Evolutionary conservation across 1,284 basidiomycete species (phyloP).

Genomic region (Chondrostereum purpureum): DNA sequence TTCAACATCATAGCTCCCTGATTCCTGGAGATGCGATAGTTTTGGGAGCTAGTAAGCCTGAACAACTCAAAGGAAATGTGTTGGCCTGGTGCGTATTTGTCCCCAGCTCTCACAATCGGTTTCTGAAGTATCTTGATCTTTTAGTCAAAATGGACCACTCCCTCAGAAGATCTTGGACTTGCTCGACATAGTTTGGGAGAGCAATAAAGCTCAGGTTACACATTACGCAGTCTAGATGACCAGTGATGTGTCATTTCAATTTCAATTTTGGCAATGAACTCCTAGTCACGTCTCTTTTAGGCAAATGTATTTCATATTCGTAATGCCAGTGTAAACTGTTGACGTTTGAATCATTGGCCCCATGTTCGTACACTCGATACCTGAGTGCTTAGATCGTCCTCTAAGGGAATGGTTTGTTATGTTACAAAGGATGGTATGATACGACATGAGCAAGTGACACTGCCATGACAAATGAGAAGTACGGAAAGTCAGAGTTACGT

Average conservation of each 20-base stretch:
- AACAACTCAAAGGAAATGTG: background rate
- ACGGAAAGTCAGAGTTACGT: conserved; percentile 8
- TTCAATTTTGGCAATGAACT: too few relatives aligned
- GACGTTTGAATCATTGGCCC: too few relatives aligned
- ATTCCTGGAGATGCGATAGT: conserved; percentile 15
- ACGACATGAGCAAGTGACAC: background rate
- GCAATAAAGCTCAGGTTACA: too few relatives aligned
- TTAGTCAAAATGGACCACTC: background rate
- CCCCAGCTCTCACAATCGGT: background rate
- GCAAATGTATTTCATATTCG: too few relatives aligned
- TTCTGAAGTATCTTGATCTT: background rate
- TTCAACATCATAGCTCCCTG: conserved; percentile 26
- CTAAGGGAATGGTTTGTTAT: conserved; percentile 7
- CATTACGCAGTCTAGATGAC: too few relatives aligned
- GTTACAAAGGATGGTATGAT: conserved; percentile 5
- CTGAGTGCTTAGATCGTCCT: conserved; percentile 4
- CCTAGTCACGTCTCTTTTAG: too few relatives aligned
- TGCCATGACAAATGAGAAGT: conserved; percentile 4
- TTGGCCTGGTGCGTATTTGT: background rate
- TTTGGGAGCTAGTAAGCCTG: background rate
- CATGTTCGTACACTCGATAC: too few relatives aligned
- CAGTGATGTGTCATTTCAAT: too few relatives aligned
- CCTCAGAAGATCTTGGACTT: background rate
- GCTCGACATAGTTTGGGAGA: too few relatives aligned
- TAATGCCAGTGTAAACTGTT: too few relatives aligned